Evolutionary conservation across 2,329 filamentous ascomycete genomes (phyloP).

Genomic region (Phyllosticta ampelicida): DNA sequence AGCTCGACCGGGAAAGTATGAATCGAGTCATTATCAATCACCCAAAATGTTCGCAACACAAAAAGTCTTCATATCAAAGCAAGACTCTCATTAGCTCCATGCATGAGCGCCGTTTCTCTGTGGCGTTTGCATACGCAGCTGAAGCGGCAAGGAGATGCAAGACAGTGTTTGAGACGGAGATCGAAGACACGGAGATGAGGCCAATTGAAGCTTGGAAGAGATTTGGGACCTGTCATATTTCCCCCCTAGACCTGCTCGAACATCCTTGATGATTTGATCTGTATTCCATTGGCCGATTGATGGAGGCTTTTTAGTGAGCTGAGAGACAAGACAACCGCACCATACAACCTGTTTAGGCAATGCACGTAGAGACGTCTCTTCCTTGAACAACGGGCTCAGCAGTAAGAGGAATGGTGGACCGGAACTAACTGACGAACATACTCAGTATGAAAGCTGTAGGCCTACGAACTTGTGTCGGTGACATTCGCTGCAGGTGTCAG

Average conservation of each 20-base stretch:
- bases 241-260: background rate
- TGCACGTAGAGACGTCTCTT: background rate
- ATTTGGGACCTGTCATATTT: background rate
- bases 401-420: background rate
- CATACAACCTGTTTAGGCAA: background rate
- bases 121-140: background rate
- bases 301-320: background rate
- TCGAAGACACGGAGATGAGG: background rate
- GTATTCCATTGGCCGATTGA: background rate
- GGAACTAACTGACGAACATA: background rate
- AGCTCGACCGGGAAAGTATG: background rate
- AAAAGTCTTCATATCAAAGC: background rate
- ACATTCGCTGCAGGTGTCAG: background rate
- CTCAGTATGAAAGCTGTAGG: background rate
- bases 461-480: background rate
- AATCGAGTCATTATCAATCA: background rate
- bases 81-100: background rate
- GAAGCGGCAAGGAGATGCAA: background rate
- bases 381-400: background rate
- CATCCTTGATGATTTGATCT: background rate
- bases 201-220: background rate
- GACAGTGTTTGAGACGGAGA: background rate
- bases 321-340: background rate
- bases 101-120: background rate
- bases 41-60: background rate